A percentile compares a stretch with the other conserved stretches of the same genome.
phyloP scores from a whole-genome alignment of 2,329 filamentous ascomycete species.

The Fusarium cyanostomum region DNA sequence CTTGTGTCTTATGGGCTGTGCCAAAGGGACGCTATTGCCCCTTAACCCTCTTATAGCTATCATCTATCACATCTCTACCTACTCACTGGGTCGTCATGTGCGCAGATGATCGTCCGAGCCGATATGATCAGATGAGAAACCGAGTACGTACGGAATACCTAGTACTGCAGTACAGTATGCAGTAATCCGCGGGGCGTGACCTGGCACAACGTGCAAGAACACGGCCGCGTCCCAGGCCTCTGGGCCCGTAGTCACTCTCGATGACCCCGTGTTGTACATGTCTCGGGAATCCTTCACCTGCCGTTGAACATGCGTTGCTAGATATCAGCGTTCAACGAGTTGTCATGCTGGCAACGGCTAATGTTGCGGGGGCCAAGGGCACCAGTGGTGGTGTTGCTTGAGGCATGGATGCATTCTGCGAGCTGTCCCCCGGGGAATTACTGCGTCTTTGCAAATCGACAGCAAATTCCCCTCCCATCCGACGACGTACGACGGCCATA shows the following conservation, averaged over 20 bases:
- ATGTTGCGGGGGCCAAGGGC: not conserved
- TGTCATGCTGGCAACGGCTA: constrained; percentile 5
- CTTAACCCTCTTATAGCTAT: constrained; percentile 11
- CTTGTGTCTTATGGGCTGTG: constrained; percentile 10
- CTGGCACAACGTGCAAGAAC: constrained; percentile 35
- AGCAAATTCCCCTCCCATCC: constrained; percentile 6
- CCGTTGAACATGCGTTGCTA: constrained; percentile 26
- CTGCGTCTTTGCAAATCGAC: constrained; percentile 1
- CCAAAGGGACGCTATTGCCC: constrained; percentile 5
- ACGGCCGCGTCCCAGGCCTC: constrained; percentile 39
- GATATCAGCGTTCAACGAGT: constrained; percentile 11
- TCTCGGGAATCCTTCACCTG: constrained; percentile 29
- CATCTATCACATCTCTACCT: constrained; percentile 10
- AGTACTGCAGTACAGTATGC: constrained; percentile 5
- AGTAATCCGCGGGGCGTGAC: constrained; percentile 19
- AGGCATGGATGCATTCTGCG: constrained; percentile 10
- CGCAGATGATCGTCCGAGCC: constrained; percentile 11
- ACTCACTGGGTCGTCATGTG: not conserved
- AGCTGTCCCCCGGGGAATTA: constrained; percentile 2
- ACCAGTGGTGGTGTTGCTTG: not conserved
- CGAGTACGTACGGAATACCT: too few species aligned
- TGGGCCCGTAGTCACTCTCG: constrained; percentile 29
- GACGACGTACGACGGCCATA: constrained; percentile 11
- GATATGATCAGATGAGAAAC: constrained; percentile 16
- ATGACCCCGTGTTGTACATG: constrained; percentile 32